phyloP scores from a whole-genome alignment of 1,284 basidiomycete species.

The Boletellus deceptivus region DNA sequence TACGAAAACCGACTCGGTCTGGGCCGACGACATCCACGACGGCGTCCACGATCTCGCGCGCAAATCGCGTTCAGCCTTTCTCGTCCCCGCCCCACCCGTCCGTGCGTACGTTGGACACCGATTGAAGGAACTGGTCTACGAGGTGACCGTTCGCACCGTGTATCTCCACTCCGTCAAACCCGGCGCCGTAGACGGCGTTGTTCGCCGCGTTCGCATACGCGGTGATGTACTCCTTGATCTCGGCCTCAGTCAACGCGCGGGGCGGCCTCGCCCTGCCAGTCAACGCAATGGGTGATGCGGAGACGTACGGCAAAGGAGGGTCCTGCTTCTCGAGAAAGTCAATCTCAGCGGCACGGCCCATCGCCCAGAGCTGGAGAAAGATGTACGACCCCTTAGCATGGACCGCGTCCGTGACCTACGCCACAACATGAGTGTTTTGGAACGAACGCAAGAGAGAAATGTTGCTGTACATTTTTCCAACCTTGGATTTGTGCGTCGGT shows the following conservation, averaged over 20 bases:
- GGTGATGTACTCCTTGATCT: conserved; percentile 28
- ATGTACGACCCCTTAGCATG: too few relatives aligned
- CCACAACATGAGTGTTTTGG: too few relatives aligned
- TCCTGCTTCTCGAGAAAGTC: conserved; percentile 22
- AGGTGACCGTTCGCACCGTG: conserved; percentile 21
- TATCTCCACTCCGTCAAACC: conserved; percentile 31
- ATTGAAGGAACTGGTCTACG: conserved; percentile 8
- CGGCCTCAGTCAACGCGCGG: conserved; percentile 32
- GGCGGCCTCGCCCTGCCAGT: conserved; percentile 12
- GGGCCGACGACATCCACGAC: too few relatives aligned
- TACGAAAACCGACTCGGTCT: too few relatives aligned
- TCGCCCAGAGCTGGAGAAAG: conserved; percentile 35
- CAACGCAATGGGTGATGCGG: conserved; percentile 45
- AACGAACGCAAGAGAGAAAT: too few relatives aligned
- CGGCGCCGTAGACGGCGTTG: conserved; percentile 23
- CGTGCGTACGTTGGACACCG: neutral
- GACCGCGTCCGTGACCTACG: too few relatives aligned
- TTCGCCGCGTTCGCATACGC: conserved; percentile 20
- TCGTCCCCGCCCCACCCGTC: neutral
- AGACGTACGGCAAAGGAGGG: conserved; percentile 28
- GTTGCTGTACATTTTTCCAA: too few relatives aligned
- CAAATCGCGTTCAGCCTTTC: too few relatives aligned
- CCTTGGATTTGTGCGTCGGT: too few relatives aligned
- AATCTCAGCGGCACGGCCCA: conserved; percentile 36
- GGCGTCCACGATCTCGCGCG: too few relatives aligned